Percentiles rank a stretch among this genome's conserved stretches.
phyloP scores from a whole-genome alignment of 345 rosid genomes.

The Hirschfeldia incana region DNA sequence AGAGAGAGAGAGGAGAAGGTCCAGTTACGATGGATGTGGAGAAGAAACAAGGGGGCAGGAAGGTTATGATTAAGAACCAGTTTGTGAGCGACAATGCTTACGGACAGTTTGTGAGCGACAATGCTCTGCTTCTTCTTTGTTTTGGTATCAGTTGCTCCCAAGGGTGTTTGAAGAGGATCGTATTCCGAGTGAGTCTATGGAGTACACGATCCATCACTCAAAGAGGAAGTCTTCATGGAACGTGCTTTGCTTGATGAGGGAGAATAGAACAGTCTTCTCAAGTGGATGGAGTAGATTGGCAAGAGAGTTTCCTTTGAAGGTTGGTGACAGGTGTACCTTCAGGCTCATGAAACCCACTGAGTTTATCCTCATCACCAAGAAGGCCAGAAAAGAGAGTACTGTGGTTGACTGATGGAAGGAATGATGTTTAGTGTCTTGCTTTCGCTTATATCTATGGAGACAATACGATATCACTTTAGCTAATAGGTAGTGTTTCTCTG shows the following conservation, averaged over 20 bases:
- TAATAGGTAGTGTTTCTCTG: neutral
- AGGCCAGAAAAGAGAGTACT: neutral
- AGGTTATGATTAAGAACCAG: neutral
- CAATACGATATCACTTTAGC: neutral
- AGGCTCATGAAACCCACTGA: constrained; percentile 24
- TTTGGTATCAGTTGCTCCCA: constrained; percentile 20
- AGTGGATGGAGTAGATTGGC: constrained; percentile 27
- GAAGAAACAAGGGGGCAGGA: too few relatives aligned
- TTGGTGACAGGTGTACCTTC: constrained; percentile 20
- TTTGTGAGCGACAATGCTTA: constrained; percentile 19
- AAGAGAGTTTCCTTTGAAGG: constrained; percentile 8
- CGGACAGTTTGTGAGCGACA: constrained; percentile 27
- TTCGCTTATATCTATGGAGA: neutral
- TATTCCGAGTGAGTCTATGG: neutral
- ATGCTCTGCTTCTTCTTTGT: neutral
- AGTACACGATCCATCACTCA: constrained; percentile 5
- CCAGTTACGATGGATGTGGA: too few relatives aligned
- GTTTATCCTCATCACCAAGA: constrained; percentile 22
- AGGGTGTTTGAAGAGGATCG: constrained; percentile 2
- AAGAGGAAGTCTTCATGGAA: constrained; percentile 15
- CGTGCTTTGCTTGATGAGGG: constrained; percentile 18
- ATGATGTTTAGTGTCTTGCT: constrained; percentile 4
- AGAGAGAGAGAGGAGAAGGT: too few relatives aligned
- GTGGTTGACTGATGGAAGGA: neutral
- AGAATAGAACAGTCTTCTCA: constrained; percentile 21